Conservation (phyloP, 176 grass and related monocot genomes). For the Aegilops sharonensis region DNA sequence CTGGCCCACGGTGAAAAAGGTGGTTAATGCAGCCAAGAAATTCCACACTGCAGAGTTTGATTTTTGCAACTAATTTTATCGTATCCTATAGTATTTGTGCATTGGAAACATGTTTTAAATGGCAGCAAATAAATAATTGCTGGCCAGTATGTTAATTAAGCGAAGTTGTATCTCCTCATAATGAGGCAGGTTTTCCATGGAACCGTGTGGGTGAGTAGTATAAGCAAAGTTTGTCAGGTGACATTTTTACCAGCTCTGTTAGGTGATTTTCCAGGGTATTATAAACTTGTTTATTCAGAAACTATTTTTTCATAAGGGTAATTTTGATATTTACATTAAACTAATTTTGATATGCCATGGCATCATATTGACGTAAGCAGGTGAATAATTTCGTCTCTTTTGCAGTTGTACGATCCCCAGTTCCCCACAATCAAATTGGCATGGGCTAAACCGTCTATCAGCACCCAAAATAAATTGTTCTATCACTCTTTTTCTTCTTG, state of each 20-base stretch:
- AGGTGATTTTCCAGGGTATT: background rate
- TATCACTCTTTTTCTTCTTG: too few relatives aligned
- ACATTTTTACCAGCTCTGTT: too few relatives aligned
- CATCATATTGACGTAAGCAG: too few relatives aligned
- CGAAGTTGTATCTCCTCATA: too few relatives aligned
- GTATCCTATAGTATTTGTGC: background rate
- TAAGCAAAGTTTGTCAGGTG: background rate
- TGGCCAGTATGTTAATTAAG: too few relatives aligned
- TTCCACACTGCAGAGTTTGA: background rate
- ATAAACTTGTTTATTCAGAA: background rate
- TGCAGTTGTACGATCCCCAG: too few relatives aligned
- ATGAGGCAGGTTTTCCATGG: background rate
- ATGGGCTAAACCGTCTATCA: too few relatives aligned
- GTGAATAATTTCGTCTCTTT: too few relatives aligned
- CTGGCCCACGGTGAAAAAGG: conserved; percentile 31
- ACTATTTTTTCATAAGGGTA: background rate
- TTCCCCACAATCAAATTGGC: too few relatives aligned
- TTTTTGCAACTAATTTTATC: background rate
- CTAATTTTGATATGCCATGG: too few relatives aligned
- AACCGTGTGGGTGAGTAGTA: background rate
- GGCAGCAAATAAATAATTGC: background rate
- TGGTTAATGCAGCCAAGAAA: background rate
- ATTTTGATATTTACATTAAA: too few relatives aligned
- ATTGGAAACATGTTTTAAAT: background rate
- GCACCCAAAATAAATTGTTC: too few relatives aligned